phyloP scores from a whole-genome alignment of 164 flowering plant species.

The Piper longum region DNA sequence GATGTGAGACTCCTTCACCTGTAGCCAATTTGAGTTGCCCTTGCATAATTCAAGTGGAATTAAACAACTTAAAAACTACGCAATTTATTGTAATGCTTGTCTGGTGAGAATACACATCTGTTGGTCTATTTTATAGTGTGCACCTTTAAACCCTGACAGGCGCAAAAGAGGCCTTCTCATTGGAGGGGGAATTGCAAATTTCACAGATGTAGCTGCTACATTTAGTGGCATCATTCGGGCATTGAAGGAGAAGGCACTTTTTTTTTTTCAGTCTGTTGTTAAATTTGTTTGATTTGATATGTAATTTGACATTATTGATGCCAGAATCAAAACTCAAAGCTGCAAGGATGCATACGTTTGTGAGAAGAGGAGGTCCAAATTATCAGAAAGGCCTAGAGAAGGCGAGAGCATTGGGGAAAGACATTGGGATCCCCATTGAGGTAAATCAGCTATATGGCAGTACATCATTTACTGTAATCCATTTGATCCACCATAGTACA shows the following conservation, averaged over 20 bases:
- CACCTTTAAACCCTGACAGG: slow-evolving; percentile 75
- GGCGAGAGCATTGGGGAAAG: slow-evolving; percentile 81
- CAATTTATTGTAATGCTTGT: no score
- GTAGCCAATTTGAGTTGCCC: neutral
- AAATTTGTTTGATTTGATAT: neutral
- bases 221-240: slow-evolving; percentile 80
- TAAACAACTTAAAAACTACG: no score
- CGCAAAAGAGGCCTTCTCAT: slow-evolving; percentile 77
- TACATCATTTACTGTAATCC: no score
- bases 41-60: no score
- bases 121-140: slow-evolving; percentile 40
- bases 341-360: slow-evolving; percentile 77
- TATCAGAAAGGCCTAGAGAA: slow-evolving; percentile 78
- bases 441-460: slow-evolving; percentile 17
- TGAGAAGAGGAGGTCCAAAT: slow-evolving; percentile 94
- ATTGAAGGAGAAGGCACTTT: slow-evolving; percentile 20
- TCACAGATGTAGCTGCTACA: slow-evolving; percentile 90
- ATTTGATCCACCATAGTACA: no score
- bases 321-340: slow-evolving; percentile 75
- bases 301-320: neutral
- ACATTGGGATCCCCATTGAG: slow-evolving; percentile 78
- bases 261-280: neutral
- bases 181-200: slow-evolving; percentile 91
- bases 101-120: no score
- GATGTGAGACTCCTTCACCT: slow-evolving; percentile 38